Percentiles rank a stretch among this genome's conserved stretches.
Conservation (phyloP, 495 filamentous ascomycete genomes). For the Coniosporium apollinis region DNA sequence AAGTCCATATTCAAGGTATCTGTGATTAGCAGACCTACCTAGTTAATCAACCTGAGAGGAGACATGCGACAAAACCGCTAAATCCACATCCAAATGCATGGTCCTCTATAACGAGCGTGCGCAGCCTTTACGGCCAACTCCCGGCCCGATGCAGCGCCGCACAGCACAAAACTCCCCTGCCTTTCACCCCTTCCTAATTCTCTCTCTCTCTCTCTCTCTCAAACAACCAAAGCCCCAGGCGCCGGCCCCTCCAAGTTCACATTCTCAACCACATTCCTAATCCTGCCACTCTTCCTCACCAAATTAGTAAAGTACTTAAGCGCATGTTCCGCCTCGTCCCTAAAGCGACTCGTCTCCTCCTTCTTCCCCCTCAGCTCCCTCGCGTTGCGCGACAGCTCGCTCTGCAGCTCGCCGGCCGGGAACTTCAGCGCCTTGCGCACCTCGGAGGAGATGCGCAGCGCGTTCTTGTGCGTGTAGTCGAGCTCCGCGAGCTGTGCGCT, state of each 20-base stretch:
- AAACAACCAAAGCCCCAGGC: conserved; percentile 28
- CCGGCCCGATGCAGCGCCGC: too few relatives aligned
- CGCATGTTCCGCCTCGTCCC: conserved; percentile 21
- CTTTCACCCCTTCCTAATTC: too few relatives aligned
- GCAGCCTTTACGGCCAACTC: too few relatives aligned
- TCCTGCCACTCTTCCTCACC: conserved; percentile 54
- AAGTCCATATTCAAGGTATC: too few relatives aligned
- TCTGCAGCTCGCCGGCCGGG: conserved; percentile 66
- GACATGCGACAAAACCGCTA: too few relatives aligned
- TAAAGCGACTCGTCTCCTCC: conserved; percentile 54
- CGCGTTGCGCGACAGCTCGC: conserved; percentile 61
- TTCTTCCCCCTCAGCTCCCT: conserved; percentile 62
- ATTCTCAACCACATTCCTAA: conserved; percentile 52
- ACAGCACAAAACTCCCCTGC: too few relatives aligned
- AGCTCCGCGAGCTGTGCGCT: conserved; percentile 54
- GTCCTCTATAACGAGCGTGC: too few relatives aligned
- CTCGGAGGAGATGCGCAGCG: conserved; percentile 60
- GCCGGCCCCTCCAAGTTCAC: conserved; percentile 66
- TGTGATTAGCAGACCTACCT: too few relatives aligned
- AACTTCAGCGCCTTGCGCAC: conserved; percentile 74
- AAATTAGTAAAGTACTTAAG: conserved; percentile 57
- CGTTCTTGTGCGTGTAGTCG: conserved; percentile 86
- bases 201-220: too few relatives aligned
- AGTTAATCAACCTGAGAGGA: too few relatives aligned
- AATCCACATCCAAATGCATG: too few relatives aligned